These are phyloP conservation scores for Ormosia semicastrata DNA, from an alignment of 306 rosid genomes.

Conservation along the genomic window DNA sequence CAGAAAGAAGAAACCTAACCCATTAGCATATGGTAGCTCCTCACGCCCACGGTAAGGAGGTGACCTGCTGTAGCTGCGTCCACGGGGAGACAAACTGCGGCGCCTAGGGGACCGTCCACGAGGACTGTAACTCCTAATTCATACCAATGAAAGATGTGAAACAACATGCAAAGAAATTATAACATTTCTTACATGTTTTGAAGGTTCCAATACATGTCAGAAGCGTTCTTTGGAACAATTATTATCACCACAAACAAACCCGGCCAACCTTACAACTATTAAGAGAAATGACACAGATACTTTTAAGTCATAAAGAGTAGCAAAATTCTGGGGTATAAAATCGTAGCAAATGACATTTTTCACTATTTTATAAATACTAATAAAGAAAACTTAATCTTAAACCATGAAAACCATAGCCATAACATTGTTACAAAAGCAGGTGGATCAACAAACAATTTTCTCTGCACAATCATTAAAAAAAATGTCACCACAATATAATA, in stretches of 20 bases:
- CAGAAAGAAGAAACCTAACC: slow-evolving; percentile 50
- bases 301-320: neutral
- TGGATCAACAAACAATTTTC: neutral
- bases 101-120: slow-evolving; percentile 90
- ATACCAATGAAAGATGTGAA: slow-evolving; percentile 20
- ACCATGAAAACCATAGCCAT: neutral
- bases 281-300: neutral
- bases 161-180: neutral
- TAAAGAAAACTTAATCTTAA: neutral
- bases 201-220: too few relatives aligned
- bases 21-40: slow-evolving; percentile 86
- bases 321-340: neutral
- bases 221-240: neutral
- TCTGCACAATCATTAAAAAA: neutral
- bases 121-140: slow-evolving; percentile 87
- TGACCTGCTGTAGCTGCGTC: slow-evolving; percentile 89
- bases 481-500: neutral
- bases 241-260: neutral
- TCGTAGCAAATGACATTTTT: neutral
- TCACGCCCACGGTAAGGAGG: slow-evolving; percentile 89
- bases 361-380: neutral
- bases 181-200: neutral
- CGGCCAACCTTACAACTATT: neutral
- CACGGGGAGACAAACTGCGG: slow-evolving; percentile 91
- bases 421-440: neutral